Evolutionary conservation across 148 eudicot genomes (phyloP).

Genomic region (Vaccinium vitisidaea): DNA sequence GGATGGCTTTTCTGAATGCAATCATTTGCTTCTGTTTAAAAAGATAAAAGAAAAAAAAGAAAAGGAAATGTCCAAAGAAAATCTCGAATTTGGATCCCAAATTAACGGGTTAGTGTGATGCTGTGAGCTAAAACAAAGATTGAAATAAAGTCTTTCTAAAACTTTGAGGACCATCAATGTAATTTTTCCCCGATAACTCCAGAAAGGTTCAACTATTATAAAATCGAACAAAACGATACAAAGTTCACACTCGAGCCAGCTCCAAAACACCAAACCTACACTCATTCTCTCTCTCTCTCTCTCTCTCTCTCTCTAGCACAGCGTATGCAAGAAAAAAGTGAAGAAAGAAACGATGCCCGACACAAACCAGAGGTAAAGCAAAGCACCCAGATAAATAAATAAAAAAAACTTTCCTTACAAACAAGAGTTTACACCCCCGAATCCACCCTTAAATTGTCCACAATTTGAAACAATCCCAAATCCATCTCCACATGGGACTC

Average conservation of each 20-base stretch:
- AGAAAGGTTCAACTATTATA: too few species aligned
- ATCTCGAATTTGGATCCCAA: too few species aligned
- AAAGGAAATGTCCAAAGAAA: too few species aligned
- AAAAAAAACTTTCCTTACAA: background rate
- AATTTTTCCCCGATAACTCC: background rate
- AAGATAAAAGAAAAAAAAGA: background rate
- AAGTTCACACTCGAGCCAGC: background rate
- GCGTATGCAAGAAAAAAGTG: conserved; percentile 17
- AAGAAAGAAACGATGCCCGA: background rate
- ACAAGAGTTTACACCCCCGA: background rate
- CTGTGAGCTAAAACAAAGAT: background rate
- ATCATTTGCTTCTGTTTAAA: background rate
- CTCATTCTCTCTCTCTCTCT: background rate
- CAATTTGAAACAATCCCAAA: background rate
- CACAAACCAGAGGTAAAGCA: background rate
- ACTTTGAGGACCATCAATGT: background rate
- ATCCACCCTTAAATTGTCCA: background rate
- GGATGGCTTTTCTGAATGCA: background rate
- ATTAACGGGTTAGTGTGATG: too few species aligned
- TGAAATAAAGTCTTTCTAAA: background rate
- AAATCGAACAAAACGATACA: background rate
- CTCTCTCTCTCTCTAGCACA: background rate
- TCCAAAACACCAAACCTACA: background rate
- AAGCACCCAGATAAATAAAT: background rate
- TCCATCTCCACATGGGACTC: background rate